phyloP scores from a whole-genome alignment of 2,329 filamentous ascomycete genomes.

The Paramyrothecium roridum region DNA sequence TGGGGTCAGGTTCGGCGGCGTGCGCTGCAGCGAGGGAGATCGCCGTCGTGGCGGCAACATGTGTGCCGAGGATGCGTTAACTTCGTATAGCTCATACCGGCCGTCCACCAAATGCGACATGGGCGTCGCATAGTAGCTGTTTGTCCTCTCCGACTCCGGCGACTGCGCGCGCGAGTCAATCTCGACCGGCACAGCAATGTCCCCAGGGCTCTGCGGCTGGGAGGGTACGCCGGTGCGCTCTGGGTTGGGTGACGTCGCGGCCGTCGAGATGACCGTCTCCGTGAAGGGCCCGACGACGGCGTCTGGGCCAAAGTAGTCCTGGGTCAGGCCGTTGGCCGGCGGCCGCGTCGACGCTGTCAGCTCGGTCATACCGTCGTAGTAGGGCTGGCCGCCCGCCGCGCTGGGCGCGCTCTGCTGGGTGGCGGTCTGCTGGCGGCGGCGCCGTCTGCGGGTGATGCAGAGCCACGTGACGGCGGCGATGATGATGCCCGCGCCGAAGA shows the following conservation, averaged over 20 bases:
- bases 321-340: slow-evolving; percentile 26
- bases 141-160: slow-evolving; percentile 13
- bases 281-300: slow-evolving; percentile 46
- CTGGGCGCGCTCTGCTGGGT: slow-evolving; percentile 1
- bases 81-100: slow-evolving; percentile 43
- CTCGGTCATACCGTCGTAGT: slow-evolving; percentile 29
- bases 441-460: slow-evolving; percentile 35
- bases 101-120: slow-evolving; percentile 23
- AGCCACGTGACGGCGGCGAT: slow-evolving; percentile 44
- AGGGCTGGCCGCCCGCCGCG: slow-evolving; percentile 6
- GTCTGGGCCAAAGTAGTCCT: slow-evolving; percentile 42
- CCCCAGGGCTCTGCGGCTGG: slow-evolving; percentile 42
- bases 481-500: slow-evolving; percentile 37
- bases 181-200: slow-evolving; percentile 52
- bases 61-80: slow-evolving; percentile 14
- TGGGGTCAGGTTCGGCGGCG: slow-evolving; percentile 9
- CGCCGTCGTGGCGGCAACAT: slow-evolving; percentile 5
- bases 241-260: slow-evolving; percentile 25
- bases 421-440: slow-evolving; percentile 20
- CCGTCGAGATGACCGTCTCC: slow-evolving; percentile 22
- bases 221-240: slow-evolving; percentile 35
- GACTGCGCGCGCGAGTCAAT: slow-evolving; percentile 38
- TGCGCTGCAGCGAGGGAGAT: slow-evolving; percentile 18
- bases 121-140: slow-evolving; percentile 15
- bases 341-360: slow-evolving; percentile 18